These are phyloP conservation scores for Hebeloma cylindrosporum DNA, from an alignment of 768 basidiomycete genomes.

Conservation along the genomic window DNA sequence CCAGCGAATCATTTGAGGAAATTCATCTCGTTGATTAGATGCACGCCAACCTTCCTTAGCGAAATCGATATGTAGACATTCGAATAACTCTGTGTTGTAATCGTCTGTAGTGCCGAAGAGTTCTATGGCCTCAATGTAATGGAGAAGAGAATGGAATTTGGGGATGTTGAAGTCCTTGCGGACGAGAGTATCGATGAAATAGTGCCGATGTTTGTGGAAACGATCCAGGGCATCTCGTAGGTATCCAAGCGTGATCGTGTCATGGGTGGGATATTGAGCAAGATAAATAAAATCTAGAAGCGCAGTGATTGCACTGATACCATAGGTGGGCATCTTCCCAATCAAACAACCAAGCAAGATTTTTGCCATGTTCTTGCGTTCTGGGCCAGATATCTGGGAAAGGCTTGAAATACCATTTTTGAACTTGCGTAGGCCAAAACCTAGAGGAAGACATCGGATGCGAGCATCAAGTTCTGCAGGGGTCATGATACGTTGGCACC, in stretches of 20 bases:
- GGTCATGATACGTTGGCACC: constrained; percentile 11
- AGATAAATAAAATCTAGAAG: constrained; percentile 34
- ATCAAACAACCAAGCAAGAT: constrained; percentile 31
- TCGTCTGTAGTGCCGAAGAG: constrained; percentile 30
- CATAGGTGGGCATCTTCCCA: constrained; percentile 16
- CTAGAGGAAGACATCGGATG: constrained; percentile 33
- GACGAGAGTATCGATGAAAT: constrained; percentile 17
- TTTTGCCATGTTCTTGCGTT: constrained; percentile 37
- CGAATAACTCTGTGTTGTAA: constrained; percentile 31
- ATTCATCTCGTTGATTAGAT: constrained; percentile 25
- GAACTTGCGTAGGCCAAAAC: constrained; percentile 35
- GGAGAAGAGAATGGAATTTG: constrained; percentile 14
- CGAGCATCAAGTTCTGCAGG: constrained; percentile 16
- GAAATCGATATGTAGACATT: constrained; percentile 38
- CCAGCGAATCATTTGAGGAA: constrained; percentile 39
- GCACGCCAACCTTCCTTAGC: constrained; percentile 33
- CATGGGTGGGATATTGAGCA: constrained; percentile 24
- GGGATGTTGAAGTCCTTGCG: constrained; percentile 36
- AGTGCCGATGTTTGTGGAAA: constrained; percentile 17
- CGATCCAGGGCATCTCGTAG: constrained; percentile 12
- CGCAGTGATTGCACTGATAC: constrained; percentile 17
- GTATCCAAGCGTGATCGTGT: constrained; percentile 21
- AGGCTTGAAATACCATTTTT: constrained; percentile 39
- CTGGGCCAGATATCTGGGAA: constrained; percentile 40
- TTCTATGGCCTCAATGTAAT: constrained; percentile 25